Percentiles rank a stretch among this genome's conserved stretches.
Conservation (phyloP, 139 green algal species). For the Tetradesmus obliquus region DNA sequence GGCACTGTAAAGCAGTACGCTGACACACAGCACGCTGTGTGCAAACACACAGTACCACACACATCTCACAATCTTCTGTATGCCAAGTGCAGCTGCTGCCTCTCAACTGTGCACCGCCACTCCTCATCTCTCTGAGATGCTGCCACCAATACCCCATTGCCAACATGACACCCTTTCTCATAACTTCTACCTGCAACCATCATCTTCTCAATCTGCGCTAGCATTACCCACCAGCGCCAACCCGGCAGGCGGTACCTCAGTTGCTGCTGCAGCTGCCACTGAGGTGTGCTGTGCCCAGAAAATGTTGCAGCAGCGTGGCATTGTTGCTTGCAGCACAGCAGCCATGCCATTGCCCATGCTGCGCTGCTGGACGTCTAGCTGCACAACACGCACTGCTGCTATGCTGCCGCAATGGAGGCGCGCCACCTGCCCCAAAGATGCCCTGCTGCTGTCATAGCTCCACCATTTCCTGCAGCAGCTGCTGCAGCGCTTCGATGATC, state of each 20-base stretch:
- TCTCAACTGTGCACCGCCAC: no score
- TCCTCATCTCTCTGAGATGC: no score
- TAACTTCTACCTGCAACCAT: no score
- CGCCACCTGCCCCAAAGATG: background rate
- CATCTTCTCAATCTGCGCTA: no score
- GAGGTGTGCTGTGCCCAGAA: no score
- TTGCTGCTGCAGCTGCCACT: no score
- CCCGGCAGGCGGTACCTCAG: no score
- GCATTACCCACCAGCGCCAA: no score
- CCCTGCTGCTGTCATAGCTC: constrained; percentile 18
- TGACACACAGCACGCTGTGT: background rate
- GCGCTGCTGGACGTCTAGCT: background rate
- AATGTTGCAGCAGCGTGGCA: background rate
- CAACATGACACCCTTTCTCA: no score
- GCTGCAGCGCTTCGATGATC: constrained; percentile 40
- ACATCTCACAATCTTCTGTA: background rate
- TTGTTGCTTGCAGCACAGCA: background rate
- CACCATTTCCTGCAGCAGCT: constrained; percentile 40
- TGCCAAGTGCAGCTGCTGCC: background rate
- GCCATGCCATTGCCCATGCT: no score
- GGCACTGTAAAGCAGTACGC: background rate
- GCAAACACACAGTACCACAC: background rate
- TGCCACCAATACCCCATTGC: no score
- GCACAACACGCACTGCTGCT: background rate
- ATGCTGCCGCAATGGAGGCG: background rate